Conservation (phyloP, 108 stramenopile genomes). For the Mayamaea pseudoterrestris region DNA sequence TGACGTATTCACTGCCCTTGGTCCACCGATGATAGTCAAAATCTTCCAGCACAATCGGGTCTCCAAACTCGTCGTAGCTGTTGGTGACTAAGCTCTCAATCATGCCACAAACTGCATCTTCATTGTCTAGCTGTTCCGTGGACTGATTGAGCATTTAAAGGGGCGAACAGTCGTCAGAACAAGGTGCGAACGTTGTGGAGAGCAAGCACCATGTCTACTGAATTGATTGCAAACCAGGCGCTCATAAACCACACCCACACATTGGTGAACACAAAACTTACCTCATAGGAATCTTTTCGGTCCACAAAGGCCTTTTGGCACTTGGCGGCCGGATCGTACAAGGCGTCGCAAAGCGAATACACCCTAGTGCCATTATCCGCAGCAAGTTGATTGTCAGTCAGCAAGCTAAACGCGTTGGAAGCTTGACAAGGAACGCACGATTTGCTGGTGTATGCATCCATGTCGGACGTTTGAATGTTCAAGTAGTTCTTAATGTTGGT, state of each 20-base stretch:
- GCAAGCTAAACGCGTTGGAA: slow-evolving; percentile 22
- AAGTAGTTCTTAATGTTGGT: neutral
- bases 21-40: neutral
- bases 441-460: slow-evolving; percentile 19
- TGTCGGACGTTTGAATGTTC: slow-evolving; percentile 4
- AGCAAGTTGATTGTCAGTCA: slow-evolving; percentile 19
- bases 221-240: too few species aligned
- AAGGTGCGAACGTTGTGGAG: too few species aligned
- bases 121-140: slow-evolving; percentile 24
- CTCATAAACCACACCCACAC: too few species aligned
- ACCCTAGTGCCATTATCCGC: slow-evolving; percentile 13
- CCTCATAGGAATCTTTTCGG: neutral
- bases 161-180: too few species aligned
- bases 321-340: slow-evolving; percentile 51
- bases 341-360: slow-evolving; percentile 42
- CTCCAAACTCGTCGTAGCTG: slow-evolving; percentile 63
- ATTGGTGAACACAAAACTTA: neutral
- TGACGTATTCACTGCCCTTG: neutral
- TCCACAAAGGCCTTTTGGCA: slow-evolving; percentile 60
- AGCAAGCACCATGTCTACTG: too few species aligned
- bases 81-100: slow-evolving; percentile 53
- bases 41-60: slow-evolving; percentile 1
- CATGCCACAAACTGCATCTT: slow-evolving; percentile 48
- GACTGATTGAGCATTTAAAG: slow-evolving; percentile 13
- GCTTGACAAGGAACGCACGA: slow-evolving; percentile 58